These are phyloP conservation scores for Amanita inopinata DNA, from an alignment of 768 basidiomycete species.

Conservation along the genomic window DNA sequence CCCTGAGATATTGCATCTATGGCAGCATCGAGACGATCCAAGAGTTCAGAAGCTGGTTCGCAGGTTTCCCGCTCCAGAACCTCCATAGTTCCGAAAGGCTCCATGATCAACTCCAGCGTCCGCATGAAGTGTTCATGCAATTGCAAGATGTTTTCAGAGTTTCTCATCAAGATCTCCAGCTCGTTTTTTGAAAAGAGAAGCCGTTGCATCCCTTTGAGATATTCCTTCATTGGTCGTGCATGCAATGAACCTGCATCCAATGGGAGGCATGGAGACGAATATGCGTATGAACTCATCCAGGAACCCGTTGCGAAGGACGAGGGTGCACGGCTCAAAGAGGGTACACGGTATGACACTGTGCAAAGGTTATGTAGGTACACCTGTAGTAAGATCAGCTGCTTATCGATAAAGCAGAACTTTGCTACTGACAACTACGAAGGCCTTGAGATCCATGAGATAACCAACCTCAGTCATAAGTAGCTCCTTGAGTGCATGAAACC, in stretches of 20 bases:
- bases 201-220: conserved; percentile 26
- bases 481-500: conserved; percentile 75
- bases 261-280: conserved; percentile 23
- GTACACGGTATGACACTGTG: conserved; percentile 32
- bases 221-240: conserved; percentile 20
- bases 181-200: conserved; percentile 50
- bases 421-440: conserved; percentile 58
- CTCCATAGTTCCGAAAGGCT: conserved; percentile 41
- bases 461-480: conserved; percentile 76
- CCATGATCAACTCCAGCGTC: conserved; percentile 39
- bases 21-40: conserved; percentile 31
- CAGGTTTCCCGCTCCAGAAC: conserved; percentile 14
- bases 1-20: conserved; percentile 43
- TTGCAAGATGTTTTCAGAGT: conserved; percentile 55
- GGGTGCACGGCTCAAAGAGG: conserved; percentile 27
- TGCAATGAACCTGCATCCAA: conserved; percentile 15
- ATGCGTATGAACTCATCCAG: conserved; percentile 33
- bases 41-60: conserved; percentile 12
- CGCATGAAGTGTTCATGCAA: conserved; percentile 61
- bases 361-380: conserved; percentile 57
- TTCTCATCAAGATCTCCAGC: conserved; percentile 50
- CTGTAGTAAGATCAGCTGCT: conserved; percentile 24
- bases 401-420: conserved; percentile 1
- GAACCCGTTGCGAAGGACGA: conserved; percentile 35
- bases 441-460: conserved; percentile 72